A percentile compares a stretch with the other conserved stretches of the same genome.
phyloP scores from a whole-genome alignment of 179 eudicot genomes.

The Amaranthus tricolor region DNA sequence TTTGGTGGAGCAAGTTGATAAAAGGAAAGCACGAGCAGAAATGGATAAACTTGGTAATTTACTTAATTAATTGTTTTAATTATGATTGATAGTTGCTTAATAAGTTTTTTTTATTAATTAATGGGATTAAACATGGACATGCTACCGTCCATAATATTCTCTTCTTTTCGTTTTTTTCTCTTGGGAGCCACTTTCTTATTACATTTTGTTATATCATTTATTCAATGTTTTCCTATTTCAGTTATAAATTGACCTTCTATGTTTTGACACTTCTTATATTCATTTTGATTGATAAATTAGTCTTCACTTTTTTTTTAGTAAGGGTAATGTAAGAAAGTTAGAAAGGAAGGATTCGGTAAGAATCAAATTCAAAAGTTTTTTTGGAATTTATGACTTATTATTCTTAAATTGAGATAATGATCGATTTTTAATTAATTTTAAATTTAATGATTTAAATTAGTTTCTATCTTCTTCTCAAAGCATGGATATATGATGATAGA shows the following conservation, averaged over 20 bases:
- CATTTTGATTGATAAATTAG: not conserved
- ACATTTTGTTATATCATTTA: not conserved
- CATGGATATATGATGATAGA: too few relatives aligned
- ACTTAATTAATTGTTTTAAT: not conserved
- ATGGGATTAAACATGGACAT: constrained; percentile 1
- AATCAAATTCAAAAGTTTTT: too few relatives aligned
- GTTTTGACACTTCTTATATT: not conserved
- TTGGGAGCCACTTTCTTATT: constrained; percentile 7
- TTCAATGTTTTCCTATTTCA: not conserved
- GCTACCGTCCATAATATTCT: constrained; percentile 16
- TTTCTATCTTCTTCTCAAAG: too few relatives aligned
- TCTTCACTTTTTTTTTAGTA: not conserved
- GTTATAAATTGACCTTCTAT: not conserved
- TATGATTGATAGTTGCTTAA: constrained; percentile 13
- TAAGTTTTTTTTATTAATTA: not conserved
- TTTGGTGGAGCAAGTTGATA: not conserved
- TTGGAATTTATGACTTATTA: too few relatives aligned
- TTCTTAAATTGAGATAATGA: too few relatives aligned
- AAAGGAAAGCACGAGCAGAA: not conserved
- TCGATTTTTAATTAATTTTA: too few relatives aligned
- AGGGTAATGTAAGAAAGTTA: not conserved
- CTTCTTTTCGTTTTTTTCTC: not conserved
- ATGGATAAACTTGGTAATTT: not conserved
- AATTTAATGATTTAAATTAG: too few relatives aligned
- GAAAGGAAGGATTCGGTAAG: too few relatives aligned